phyloP scores from a whole-genome alignment of 257 asterid species.

The Oldenlandia corymbosa region DNA sequence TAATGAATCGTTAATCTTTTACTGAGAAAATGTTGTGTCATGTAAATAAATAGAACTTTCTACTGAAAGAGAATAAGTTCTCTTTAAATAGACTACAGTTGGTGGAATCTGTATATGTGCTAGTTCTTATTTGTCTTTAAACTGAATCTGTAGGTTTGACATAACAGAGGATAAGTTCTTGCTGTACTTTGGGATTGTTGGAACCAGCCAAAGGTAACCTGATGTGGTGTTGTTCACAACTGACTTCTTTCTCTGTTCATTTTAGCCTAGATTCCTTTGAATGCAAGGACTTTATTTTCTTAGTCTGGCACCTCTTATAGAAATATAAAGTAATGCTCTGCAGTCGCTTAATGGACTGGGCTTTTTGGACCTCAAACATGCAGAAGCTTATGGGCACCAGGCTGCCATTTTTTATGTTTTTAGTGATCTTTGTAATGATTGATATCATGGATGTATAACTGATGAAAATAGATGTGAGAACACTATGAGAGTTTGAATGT shows the following conservation, averaged over 20 bases:
- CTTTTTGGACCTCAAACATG: too few species aligned
- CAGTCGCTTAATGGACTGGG: too few species aligned
- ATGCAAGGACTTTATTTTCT: slow-evolving; percentile 3
- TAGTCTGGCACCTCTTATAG: too few species aligned
- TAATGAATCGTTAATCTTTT: neutral
- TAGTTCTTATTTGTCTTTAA: slow-evolving; percentile 19
- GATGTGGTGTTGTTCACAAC: slow-evolving; percentile 6
- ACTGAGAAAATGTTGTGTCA: neutral
- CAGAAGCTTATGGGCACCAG: too few species aligned
- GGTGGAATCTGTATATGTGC: neutral
- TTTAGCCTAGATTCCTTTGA: neutral
- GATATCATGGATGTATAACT: neutral
- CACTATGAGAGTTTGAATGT: neutral
- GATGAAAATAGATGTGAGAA: neutral
- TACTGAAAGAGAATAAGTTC: too few species aligned
- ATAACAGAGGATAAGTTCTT: slow-evolving; percentile 78
- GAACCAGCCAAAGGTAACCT: slow-evolving; percentile 65
- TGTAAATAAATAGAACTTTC: neutral
- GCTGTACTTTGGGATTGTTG: slow-evolving; percentile 80
- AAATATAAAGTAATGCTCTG: too few species aligned
- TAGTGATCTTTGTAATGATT: neutral
- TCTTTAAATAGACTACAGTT: too few species aligned
- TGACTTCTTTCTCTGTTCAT: slow-evolving; percentile 2
- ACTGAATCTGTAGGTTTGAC: slow-evolving; percentile 53
- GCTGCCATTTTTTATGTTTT: too few species aligned